Evolutionary conservation across 2,329 filamentous ascomycete genomes (phyloP).

Genomic region (Harringtonia aguacate): DNA sequence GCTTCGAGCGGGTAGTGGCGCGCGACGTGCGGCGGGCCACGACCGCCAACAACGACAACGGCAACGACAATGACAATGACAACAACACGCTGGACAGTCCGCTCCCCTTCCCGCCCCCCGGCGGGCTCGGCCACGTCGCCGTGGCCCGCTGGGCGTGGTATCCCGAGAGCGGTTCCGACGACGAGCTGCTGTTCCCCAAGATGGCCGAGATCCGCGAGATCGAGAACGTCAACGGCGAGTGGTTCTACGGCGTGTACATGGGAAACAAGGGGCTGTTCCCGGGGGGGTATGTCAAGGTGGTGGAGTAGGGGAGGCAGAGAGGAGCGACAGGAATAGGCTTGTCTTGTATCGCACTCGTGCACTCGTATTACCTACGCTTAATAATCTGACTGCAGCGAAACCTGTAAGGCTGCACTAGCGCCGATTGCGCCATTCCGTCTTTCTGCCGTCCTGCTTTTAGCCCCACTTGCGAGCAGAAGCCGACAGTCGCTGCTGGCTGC

Average conservation of each 20-base stretch:
- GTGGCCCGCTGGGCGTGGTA: constrained; percentile 70
- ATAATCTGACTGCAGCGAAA: too few species aligned
- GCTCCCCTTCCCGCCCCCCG: constrained; percentile 57
- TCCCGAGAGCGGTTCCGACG: constrained; percentile 49
- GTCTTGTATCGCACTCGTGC: too few species aligned
- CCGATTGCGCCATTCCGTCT: not conserved
- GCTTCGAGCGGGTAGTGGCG: constrained; percentile 36
- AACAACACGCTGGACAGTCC: constrained; percentile 4
- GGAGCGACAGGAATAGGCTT: too few species aligned
- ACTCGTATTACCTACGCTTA: too few species aligned
- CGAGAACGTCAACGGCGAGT: constrained; percentile 82
- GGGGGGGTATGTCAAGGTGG: constrained; percentile 51
- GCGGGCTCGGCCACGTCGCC: constrained; percentile 55
- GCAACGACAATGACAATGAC: constrained; percentile 18
- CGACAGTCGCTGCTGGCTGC: too few species aligned
- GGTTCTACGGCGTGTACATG: constrained; percentile 81
- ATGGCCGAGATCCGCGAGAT: constrained; percentile 75
- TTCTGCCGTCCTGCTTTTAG: not conserved
- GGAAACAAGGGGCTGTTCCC: constrained; percentile 73
- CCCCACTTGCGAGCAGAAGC: too few species aligned
- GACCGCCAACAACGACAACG: constrained; percentile 8
- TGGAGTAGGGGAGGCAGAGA: too few species aligned
- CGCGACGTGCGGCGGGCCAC: constrained; percentile 32
- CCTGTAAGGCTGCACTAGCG: too few species aligned
- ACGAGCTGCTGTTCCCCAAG: constrained; percentile 77